phyloP scores from a whole-genome alignment of 768 basidiomycete genomes.

The Tulasnella sp. region DNA sequence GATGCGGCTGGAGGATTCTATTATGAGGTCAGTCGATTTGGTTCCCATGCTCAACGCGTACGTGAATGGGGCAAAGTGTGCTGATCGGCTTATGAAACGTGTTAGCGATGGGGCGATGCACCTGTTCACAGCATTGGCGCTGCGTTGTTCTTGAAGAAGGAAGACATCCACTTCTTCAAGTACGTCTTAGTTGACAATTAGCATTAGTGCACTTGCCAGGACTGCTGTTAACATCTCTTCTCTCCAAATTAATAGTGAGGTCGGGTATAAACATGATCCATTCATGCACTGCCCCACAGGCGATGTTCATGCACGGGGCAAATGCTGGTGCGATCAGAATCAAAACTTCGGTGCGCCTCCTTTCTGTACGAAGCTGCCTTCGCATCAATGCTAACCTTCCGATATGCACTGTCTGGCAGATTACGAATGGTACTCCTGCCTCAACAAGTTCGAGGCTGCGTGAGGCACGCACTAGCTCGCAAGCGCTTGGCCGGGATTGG shows the following conservation, averaged over 20 bases:
- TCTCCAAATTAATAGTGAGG: conserved; percentile 36
- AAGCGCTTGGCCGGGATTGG: too few relatives aligned
- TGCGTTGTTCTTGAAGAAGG: conserved; percentile 76
- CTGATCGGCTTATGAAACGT: not conserved
- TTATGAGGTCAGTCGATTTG: conserved; percentile 50
- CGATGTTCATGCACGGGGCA: conserved; percentile 61
- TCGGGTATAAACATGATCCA: conserved; percentile 87
- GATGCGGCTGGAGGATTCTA: conserved; percentile 80
- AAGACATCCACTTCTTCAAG: conserved; percentile 89
- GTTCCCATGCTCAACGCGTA: not conserved
- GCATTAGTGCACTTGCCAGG: not conserved
- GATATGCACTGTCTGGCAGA: conserved; percentile 4
- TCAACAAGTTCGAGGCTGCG: conserved; percentile 55
- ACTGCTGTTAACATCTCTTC: not conserved
- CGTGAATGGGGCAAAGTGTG: conserved; percentile 16
- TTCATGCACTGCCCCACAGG: conserved; percentile 88
- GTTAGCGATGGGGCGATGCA: conserved; percentile 87
- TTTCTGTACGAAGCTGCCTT: conserved; percentile 19
- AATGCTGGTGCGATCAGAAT: conserved; percentile 72
- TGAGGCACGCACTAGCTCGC: not conserved
- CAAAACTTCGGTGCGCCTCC: conserved; percentile 55
- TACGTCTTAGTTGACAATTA: not conserved
- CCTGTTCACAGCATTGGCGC: conserved; percentile 86
- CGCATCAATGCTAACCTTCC: not conserved
- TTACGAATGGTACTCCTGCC: conserved; percentile 66